A percentile compares a stretch with the other conserved stretches of the same genome.
These are phyloP conservation scores for Yarrowia sp. DNA, from an alignment of 805 yeast genomes.

Conservation along the genomic window DNA sequence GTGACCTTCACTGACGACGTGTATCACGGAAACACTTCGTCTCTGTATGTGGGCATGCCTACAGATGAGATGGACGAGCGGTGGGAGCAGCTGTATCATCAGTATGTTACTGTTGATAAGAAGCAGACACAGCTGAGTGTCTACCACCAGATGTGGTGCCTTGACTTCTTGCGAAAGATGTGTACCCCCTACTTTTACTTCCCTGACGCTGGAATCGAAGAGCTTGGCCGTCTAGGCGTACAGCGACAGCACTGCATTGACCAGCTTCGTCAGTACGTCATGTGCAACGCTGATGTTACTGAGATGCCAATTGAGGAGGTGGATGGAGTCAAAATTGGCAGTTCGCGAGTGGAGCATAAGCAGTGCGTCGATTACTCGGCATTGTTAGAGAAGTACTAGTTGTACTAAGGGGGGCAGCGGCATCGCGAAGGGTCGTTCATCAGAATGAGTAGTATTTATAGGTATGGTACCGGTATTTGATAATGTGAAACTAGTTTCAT, in stretches of 20 bases:
- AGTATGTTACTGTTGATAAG: neutral
- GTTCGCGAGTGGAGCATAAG: slow-evolving; percentile 6
- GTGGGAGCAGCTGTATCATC: slow-evolving; percentile 1
- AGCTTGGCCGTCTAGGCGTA: neutral
- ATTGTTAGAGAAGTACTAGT: neutral
- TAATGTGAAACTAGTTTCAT: too few relatives aligned
- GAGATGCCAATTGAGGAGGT: slow-evolving; percentile 4
- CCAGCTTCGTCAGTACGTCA: slow-evolving; percentile 5
- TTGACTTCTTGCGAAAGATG: slow-evolving; percentile 2
- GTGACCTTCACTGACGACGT: slow-evolving; percentile 12
- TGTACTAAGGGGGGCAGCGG: neutral
- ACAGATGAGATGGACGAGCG: neutral
- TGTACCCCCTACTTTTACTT: neutral
- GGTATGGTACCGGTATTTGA: too few relatives aligned
- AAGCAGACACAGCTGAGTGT: neutral
- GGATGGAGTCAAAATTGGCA: neutral
- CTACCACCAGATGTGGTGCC: slow-evolving; percentile 13
- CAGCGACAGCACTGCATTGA: slow-evolving; percentile 4
- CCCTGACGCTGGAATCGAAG: neutral
- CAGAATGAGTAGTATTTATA: too few relatives aligned
- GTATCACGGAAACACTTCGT: neutral
- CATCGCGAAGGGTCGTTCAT: too few relatives aligned
- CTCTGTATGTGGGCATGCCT: neutral
- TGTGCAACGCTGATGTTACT: neutral
- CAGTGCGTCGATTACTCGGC: neutral